Evolutionary conservation across 768 basidiomycete species (phyloP).

Genomic region (Sporobolomyces roseus): DNA sequence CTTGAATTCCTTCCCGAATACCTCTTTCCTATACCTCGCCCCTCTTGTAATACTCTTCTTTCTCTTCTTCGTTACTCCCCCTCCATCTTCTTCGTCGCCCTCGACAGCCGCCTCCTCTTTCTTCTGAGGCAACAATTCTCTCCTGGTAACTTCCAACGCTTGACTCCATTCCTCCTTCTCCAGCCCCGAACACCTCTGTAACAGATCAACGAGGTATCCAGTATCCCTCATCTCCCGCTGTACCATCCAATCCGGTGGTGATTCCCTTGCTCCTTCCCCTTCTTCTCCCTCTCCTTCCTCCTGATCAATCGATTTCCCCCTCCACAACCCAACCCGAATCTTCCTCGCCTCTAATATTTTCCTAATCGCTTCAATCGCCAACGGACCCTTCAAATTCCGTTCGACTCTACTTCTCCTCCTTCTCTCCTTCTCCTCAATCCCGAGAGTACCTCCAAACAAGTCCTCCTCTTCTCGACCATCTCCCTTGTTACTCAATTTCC

Average conservation of each 20-base stretch:
- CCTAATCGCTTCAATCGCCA: constrained; percentile 13
- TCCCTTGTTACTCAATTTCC: neutral
- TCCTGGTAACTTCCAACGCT: neutral
- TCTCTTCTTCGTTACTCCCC: neutral
- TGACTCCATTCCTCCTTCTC: neutral
- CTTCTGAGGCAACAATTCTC: constrained; percentile 17
- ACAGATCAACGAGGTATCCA: constrained; percentile 15
- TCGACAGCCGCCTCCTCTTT: neutral
- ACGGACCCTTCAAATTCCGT: neutral
- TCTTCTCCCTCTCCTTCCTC: neutral
- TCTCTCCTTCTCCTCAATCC: neutral
- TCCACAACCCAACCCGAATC: constrained; percentile 19
- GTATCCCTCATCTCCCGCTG: constrained; percentile 18
- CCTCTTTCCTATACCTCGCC: constrained; percentile 2
- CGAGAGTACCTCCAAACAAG: constrained; percentile 1
- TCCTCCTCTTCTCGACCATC: neutral
- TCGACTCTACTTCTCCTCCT: neutral
- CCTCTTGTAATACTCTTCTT: constrained; percentile 6
- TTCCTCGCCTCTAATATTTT: constrained; percentile 20
- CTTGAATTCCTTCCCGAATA: constrained; percentile 3
- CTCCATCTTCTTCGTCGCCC: neutral
- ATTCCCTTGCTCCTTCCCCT: neutral
- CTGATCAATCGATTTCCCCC: neutral
- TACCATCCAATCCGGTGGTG: neutral
- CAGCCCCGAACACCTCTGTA: constrained; percentile 1